Percentiles rank a stretch among this genome's conserved stretches.
These are phyloP conservation scores for Xerocomellus chrysenteron DNA, from an alignment of 768 basidiomycete genomes.

Conservation along the genomic window DNA sequence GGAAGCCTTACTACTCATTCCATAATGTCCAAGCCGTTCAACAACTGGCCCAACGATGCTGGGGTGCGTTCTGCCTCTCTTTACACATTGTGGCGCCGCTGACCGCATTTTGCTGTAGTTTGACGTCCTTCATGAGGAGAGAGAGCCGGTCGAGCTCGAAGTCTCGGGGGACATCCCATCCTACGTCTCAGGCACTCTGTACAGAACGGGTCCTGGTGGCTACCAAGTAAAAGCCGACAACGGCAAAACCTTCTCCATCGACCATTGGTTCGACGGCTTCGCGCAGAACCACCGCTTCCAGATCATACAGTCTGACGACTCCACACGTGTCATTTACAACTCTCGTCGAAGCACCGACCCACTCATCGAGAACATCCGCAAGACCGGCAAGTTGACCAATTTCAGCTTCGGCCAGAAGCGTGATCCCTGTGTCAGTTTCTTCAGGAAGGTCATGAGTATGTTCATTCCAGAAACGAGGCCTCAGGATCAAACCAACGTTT, in stretches of 20 bases:
- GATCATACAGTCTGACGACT: conserved; percentile 26
- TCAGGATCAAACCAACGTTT: conserved; percentile 18
- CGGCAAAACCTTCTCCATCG: conserved; percentile 24
- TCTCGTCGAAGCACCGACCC: conserved; percentile 33
- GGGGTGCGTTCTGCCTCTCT: conserved; percentile 15
- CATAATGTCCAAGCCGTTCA: conserved; percentile 26
- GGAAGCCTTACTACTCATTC: background rate
- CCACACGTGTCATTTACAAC: conserved; percentile 34
- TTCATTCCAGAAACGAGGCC: conserved; percentile 23
- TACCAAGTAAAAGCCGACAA: conserved; percentile 25
- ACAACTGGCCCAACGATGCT: conserved; percentile 32
- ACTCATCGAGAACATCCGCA: conserved; percentile 29
- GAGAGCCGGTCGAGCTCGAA: conserved; percentile 25
- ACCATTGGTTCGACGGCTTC: conserved; percentile 45
- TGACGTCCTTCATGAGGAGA: conserved; percentile 29
- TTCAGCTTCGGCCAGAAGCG: conserved; percentile 33
- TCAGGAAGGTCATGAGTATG: conserved; percentile 31
- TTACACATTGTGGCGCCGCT: background rate
- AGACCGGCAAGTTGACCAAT: conserved; percentile 18
- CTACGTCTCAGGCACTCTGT: conserved; percentile 38
- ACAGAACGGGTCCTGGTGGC: conserved; percentile 40
- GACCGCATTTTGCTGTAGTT: conserved; percentile 16
- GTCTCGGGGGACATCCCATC: conserved; percentile 33
- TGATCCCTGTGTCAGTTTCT: conserved; percentile 31
- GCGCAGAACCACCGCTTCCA: conserved; percentile 41